Evolutionary conservation across 2,329 filamentous ascomycete genomes (phyloP).

Genomic region (Claviceps sp.): DNA sequence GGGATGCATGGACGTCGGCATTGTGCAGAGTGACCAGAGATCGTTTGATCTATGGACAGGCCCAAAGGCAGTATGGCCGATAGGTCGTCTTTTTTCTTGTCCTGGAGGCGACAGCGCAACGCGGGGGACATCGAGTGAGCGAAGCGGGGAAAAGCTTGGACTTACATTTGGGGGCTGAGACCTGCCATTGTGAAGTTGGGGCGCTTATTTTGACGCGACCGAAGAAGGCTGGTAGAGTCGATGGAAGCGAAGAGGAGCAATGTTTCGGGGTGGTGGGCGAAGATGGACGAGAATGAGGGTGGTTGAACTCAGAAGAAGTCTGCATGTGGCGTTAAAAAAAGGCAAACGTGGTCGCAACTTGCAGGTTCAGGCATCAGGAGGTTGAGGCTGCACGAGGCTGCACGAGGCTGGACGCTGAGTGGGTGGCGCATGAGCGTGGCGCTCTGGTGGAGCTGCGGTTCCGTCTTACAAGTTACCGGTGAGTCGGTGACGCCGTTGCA

Average conservation of each 20-base stretch:
- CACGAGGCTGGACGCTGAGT: not conserved
- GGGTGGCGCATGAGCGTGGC: not conserved
- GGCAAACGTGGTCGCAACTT: constrained; percentile 3
- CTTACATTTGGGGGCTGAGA: constrained; percentile 52
- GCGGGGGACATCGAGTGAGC: not conserved
- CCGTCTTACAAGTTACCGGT: not conserved
- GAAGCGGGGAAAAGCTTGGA: not conserved
- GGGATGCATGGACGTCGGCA: not conserved
- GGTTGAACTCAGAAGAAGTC: not conserved
- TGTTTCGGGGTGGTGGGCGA: not conserved
- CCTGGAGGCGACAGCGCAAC: not conserved
- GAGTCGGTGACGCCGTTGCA: no score
- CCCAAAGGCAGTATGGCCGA: not conserved
- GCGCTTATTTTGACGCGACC: not conserved
- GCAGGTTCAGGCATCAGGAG: not conserved
- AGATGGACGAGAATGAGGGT: not conserved
- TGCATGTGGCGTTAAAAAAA: not conserved
- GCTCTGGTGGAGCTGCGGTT: not conserved
- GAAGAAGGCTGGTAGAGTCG: constrained; percentile 2
- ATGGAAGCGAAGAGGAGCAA: not conserved
- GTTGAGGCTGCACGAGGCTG: not conserved
- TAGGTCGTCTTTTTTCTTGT: not conserved
- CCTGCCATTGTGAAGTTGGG: constrained; percentile 37
- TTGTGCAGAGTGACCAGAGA: not conserved
- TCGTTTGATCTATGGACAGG: not conserved